These are phyloP conservation scores for Mrakia blollopis DNA, from an alignment of 768 basidiomycete genomes.

Conservation along the genomic window DNA sequence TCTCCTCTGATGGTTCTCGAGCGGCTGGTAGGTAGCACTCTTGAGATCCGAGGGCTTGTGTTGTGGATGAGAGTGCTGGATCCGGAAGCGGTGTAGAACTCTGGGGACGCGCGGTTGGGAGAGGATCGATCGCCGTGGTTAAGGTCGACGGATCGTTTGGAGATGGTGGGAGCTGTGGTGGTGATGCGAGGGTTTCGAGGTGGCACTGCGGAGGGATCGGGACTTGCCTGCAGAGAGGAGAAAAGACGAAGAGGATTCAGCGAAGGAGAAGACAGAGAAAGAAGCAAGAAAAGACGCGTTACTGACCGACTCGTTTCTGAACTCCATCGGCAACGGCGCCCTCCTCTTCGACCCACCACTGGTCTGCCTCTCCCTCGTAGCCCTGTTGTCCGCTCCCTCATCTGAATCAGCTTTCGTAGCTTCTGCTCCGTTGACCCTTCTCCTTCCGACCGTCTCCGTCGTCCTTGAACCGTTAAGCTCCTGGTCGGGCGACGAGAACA, in stretches of 20 bases:
- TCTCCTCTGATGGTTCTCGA: not conserved
- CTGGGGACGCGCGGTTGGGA: not conserved
- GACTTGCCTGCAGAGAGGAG: not conserved
- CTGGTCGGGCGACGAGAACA: not conserved
- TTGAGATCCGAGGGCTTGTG: not conserved
- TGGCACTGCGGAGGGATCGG: not conserved
- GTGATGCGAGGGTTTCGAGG: not conserved
- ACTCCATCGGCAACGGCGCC: slow-evolving; percentile 17
- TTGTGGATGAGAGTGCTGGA: not conserved
- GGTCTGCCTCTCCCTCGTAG: slow-evolving; percentile 1
- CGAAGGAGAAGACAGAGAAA: not conserved
- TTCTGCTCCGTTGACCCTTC: not conserved
- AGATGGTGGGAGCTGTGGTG: not conserved
- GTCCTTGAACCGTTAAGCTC: not conserved
- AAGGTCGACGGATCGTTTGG: no score
- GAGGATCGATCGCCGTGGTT: not conserved
- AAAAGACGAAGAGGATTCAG: not conserved
- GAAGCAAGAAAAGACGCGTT: not conserved
- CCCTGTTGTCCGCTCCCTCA: not conserved
- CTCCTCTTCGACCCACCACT: slow-evolving; percentile 3
- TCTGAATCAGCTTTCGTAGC: not conserved
- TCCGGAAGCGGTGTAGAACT: not conserved
- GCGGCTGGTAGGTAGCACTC: not conserved
- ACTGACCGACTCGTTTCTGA: slow-evolving; percentile 4
- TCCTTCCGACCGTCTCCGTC: slow-evolving; percentile 8